Base-by-base conservation (phyloP, 495 filamentous ascomycete genomes). In the Penicillium desertorum region DNA sequence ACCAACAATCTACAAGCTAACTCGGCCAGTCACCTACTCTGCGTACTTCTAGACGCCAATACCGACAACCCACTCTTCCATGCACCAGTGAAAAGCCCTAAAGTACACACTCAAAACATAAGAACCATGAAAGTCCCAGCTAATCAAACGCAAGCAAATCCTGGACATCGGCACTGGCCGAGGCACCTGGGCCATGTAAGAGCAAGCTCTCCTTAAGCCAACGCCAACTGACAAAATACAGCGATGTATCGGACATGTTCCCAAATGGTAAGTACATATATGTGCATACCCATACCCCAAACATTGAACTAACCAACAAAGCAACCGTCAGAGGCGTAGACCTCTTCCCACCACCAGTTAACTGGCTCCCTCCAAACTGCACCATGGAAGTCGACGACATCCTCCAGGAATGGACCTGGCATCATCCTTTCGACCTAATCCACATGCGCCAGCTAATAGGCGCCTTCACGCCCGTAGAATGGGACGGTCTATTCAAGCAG, bases 321-420 rank as follows among this genome's bases (percentile, higher is more conserved):
- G 58, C 55, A 16, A 67, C 64, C 32, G 58, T 67, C 32, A 62
- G 52, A 14, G 64, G 64, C 17, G 58, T 67, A 11, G 64, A 67
- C 42, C 48, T 67, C 8, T 67, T 60, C 45, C 62, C 64, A 2
- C 64, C 64, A 1, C 64, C 63, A 17, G 54, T 65, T 1, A 51
- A 45, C 3, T 67, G 60, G 66, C 60, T 71, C 11, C 68, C 71
- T 1, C 70, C 71, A 27, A 74, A 74, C 49, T 70, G 66, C 48
- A 41, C 64, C 1, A 57, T 74, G 22, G 60, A 67, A 37, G 62
- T 74, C 2, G 71, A 73, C 39, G 63, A 73, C 53, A 46, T 58
- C 34, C 62, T 71, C 4, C 52, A 56, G 16, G 59, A 70, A 6
- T 73, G 70, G 70, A 62, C 64, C 4, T 71, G 62, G 56, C 36